Percentiles rank a stretch among this genome's conserved stretches.
These are phyloP conservation scores for Parsonsia alboflavescens DNA, from an alignment of 257 asterid species.

Conservation along the genomic window DNA sequence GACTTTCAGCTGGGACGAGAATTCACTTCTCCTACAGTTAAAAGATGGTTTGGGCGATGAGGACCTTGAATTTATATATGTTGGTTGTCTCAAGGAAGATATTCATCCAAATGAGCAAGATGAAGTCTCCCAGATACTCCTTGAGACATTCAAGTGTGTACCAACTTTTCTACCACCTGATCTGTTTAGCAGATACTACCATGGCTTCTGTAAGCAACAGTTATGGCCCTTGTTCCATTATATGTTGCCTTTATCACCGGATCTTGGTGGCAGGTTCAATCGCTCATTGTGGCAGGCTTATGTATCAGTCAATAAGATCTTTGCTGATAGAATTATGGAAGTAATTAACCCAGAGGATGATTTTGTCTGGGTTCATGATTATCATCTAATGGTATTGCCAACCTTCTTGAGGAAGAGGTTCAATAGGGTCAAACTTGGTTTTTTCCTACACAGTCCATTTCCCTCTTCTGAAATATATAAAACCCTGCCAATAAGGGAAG, in stretches of 20 bases:
- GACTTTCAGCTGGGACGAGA: slow-evolving; percentile 80
- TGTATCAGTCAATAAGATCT: slow-evolving; percentile 81
- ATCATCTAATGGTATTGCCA: slow-evolving; percentile 81
- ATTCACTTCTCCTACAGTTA: slow-evolving; percentile 67
- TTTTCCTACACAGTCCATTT: slow-evolving; percentile 79
- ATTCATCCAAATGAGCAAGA: slow-evolving; percentile 81
- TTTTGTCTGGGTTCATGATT: slow-evolving; percentile 83
- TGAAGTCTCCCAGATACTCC: slow-evolving; percentile 74
- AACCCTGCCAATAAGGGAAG: slow-evolving; percentile 76
- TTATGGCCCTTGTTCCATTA: slow-evolving; percentile 88
- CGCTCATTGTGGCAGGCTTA: slow-evolving; percentile 83
- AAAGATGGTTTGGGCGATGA: slow-evolving; percentile 72
- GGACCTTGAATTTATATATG: slow-evolving; percentile 66
- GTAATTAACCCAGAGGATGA: slow-evolving; percentile 89
- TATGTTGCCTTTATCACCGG: slow-evolving; percentile 81
- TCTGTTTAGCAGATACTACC: slow-evolving; percentile 57
- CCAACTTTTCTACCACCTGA: slow-evolving; percentile 81
- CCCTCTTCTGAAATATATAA: slow-evolving; percentile 82
- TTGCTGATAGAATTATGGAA: slow-evolving; percentile 88
- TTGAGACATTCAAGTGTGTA: slow-evolving; percentile 72
- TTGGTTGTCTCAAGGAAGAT: slow-evolving; percentile 84
- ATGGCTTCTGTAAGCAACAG: slow-evolving; percentile 84
- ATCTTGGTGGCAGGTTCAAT: slow-evolving; percentile 77
- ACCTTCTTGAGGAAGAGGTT: slow-evolving; percentile 87
- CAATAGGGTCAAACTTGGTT: slow-evolving; percentile 79